phyloP scores from a whole-genome alignment of 1,284 basidiomycete species.

The Calocybe gambosa region DNA sequence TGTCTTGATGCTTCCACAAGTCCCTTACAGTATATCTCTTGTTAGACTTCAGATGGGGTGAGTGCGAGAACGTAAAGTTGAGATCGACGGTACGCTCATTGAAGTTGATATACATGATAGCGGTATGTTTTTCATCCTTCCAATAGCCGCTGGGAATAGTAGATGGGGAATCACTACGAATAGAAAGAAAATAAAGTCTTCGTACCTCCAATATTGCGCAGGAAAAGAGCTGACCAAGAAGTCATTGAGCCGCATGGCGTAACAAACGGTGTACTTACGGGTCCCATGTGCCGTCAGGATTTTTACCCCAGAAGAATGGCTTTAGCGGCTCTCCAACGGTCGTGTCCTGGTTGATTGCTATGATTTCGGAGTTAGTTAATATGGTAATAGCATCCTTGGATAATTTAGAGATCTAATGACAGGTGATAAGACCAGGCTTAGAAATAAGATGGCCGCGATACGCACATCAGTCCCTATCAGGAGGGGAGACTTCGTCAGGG shows the following conservation, averaged over 20 bases:
- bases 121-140: slow-evolving; percentile 21
- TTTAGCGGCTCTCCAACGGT: slow-evolving; percentile 21
- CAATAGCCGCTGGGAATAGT: slow-evolving; percentile 17
- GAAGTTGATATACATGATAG: slow-evolving; percentile 25
- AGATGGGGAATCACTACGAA: background rate
- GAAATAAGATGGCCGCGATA: background rate
- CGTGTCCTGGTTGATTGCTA: slow-evolving; percentile 22
- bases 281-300: slow-evolving; percentile 24
- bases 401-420: slow-evolving; percentile 16
- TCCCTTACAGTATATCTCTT: slow-evolving; percentile 22
- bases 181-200: background rate
- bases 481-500: slow-evolving; percentile 20
- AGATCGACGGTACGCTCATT: slow-evolving; percentile 22
- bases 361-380: slow-evolving; percentile 21
- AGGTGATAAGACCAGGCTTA: background rate
- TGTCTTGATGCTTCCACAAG: slow-evolving; percentile 21
- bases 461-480: slow-evolving; percentile 22
- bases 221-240: slow-evolving; percentile 16
- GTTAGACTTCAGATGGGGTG: slow-evolving; percentile 18
- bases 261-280: slow-evolving; percentile 15
- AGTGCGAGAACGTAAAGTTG: slow-evolving; percentile 22
- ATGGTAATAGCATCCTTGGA: slow-evolving; percentile 19
- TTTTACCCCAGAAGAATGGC: slow-evolving; percentile 26
- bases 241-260: background rate
- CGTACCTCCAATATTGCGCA: slow-evolving; percentile 24